Conservation (phyloP, 2,329 filamentous ascomycete genomes). For the Trichoderma cornu-damae region DNA sequence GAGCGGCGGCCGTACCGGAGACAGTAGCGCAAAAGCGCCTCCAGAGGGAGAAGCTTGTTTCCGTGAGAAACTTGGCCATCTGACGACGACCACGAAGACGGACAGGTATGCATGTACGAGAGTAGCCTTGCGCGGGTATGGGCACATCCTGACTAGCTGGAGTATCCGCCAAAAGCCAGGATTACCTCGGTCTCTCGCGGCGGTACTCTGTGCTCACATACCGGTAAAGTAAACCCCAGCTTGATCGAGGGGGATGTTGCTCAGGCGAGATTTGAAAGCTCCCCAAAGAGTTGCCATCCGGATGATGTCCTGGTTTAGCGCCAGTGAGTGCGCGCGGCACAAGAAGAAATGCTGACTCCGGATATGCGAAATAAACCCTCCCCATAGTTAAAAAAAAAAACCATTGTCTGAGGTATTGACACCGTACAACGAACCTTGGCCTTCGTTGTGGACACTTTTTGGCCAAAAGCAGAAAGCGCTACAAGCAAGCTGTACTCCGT, state of each 20-base stretch:
- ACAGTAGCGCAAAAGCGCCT: slow-evolving; percentile 22
- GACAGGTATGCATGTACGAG: not conserved
- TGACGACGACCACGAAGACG: too few relatives aligned
- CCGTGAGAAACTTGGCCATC: not conserved
- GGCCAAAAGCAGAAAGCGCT: too few relatives aligned
- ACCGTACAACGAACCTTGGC: too few relatives aligned
- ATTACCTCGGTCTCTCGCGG: slow-evolving; percentile 8
- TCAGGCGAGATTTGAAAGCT: slow-evolving; percentile 1
- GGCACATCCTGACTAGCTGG: not conserved
- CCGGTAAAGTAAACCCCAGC: not conserved
- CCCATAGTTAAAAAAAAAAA: too few relatives aligned
- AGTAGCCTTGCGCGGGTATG: not conserved
- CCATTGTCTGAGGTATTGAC: too few relatives aligned
- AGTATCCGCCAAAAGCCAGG: not conserved
- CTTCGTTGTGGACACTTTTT: too few relatives aligned
- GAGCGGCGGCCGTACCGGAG: slow-evolving; percentile 23
- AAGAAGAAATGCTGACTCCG: too few relatives aligned
- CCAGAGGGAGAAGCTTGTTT: not conserved
- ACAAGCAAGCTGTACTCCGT: too few relatives aligned
- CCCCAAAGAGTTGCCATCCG: not conserved
- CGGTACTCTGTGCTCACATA: slow-evolving; percentile 9
- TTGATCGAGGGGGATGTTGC: not conserved
- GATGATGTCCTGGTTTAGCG: not conserved
- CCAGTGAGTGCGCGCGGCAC: not conserved
- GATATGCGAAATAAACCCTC: too few relatives aligned